Evolutionary conservation across 2,329 filamentous ascomycete genomes (phyloP), one percentile per base, ranked within the genome.

Genomic region (Ophiocordyceps robertsii): DNA sequence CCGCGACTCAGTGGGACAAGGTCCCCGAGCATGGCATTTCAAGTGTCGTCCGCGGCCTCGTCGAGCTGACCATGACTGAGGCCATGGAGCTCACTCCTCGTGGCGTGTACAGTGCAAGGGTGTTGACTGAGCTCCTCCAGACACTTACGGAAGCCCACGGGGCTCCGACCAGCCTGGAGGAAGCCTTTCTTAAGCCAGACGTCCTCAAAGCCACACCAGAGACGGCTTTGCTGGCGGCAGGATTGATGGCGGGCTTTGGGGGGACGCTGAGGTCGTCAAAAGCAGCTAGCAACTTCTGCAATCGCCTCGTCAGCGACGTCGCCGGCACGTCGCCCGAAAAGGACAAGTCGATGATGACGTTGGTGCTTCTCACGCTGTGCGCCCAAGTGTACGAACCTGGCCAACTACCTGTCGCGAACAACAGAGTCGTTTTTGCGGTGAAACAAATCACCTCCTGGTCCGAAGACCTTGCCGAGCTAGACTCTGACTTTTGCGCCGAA

Each of bases 371-470:
- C 5, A 72, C 77, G 16, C 60, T 71, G 8, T 70, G 66, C 43
- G 58, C 73, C 44, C 57, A 63, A 9, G 58, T 77, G 13, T 82
- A 77, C 46, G 66, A 71, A 21, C 39, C 57, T 0, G 72, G 67
- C 3, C 62, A 70, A 46, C 48, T 80, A 8, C 77, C 77, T 1
- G 70, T 79, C 1, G 70, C 74, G 2, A 75, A 72, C 37, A 79
- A 89, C 53, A 75, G 88, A 21, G 62, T 92, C 3, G 77, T 95
- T 0, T 92, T 95, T 62, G 79, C 90, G 9, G 77, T 90, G 36
- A 85, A 84, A 55, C 81, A 89, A 48, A 70, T 95, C 8, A 73
- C 84, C 0, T 73, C 77, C 9, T 89, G 84, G 76, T 64, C 89
- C 0, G 72, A 80, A 13, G 67, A 68, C 0, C 56, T 65, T 0